A percentile compares a stretch with the other conserved stretches of the same genome.
These are phyloP conservation scores for Niveomyces coronatus DNA, from an alignment of 2,329 filamentous ascomycete genomes.

Conservation along the genomic window DNA sequence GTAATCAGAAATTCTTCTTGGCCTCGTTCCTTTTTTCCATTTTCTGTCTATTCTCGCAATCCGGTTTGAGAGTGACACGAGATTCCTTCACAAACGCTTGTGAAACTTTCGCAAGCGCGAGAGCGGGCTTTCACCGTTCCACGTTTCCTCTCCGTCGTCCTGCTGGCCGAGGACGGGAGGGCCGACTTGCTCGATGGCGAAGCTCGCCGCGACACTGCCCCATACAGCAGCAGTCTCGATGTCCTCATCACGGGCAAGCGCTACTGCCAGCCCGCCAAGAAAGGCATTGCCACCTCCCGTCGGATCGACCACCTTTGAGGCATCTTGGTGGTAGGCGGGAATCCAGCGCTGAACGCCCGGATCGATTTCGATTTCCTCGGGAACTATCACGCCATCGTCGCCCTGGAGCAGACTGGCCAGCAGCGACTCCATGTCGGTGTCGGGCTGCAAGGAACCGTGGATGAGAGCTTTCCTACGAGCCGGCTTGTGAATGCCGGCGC, in stretches of 20 bases:
- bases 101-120: conserved; percentile 43
- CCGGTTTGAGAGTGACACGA: no score
- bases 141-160: conserved; percentile 40
- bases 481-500: no score
- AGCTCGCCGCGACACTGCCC: conserved; percentile 77
- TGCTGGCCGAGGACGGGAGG: conserved; percentile 50
- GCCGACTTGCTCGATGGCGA: conserved; percentile 90
- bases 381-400: conserved; percentile 39
- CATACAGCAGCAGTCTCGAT: conserved; percentile 65
- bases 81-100: conserved; percentile 23
- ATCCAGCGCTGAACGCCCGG: conserved; percentile 63
- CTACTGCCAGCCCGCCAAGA: conserved; percentile 50
- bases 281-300: conserved; percentile 94
- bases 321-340: conserved; percentile 58
- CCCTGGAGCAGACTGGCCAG: conserved; percentile 49
- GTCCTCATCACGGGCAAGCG: conserved; percentile 45
- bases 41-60: no score
- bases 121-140: conserved; percentile 48
- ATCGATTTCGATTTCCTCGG: conserved; percentile 51
- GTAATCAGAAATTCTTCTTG: no score
- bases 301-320: conserved; percentile 64
- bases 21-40: no score
- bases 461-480: conserved; percentile 30
- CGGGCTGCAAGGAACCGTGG: conserved; percentile 44
- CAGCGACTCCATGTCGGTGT: conserved; percentile 53